Evolutionary conservation across 768 basidiomycete genomes (phyloP).

Genomic region (Pholiota microspora): DNA sequence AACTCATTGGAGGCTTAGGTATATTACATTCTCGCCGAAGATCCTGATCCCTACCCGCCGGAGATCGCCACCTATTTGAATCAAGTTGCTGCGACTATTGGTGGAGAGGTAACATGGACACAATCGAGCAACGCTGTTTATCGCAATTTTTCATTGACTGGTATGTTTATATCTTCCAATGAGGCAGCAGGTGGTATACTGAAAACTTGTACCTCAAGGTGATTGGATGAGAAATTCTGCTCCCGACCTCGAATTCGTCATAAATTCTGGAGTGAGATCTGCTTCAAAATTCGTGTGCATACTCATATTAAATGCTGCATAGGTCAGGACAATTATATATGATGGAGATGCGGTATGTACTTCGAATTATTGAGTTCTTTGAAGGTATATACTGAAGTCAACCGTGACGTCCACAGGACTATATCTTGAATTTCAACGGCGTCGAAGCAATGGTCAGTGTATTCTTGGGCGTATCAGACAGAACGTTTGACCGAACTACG

Average conservation of each 20-base stretch:
- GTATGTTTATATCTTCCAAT: slow-evolving; percentile 20
- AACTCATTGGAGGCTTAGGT: slow-evolving; percentile 16
- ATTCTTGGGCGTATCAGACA: not conserved
- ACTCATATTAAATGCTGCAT: not conserved
- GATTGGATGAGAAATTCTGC: slow-evolving; percentile 58
- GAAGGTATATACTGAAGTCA: too few relatives aligned
- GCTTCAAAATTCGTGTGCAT: not conserved
- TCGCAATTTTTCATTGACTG: slow-evolving; percentile 42
- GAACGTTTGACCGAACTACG: not conserved
- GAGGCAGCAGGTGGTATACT: not conserved
- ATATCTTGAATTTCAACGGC: slow-evolving; percentile 52
- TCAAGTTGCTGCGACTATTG: slow-evolving; percentile 33
- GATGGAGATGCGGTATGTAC: slow-evolving; percentile 55
- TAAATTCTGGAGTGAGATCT: slow-evolving; percentile 46
- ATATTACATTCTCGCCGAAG: slow-evolving; percentile 44
- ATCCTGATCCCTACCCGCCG: slow-evolving; percentile 51
- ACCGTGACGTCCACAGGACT: slow-evolving; percentile 39
- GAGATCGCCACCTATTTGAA: slow-evolving; percentile 29
- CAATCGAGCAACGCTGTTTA: slow-evolving; percentile 40
- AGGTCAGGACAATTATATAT: slow-evolving; percentile 48
- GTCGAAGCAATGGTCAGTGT: slow-evolving; percentile 52
- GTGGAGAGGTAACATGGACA: slow-evolving; percentile 41
- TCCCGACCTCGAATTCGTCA: slow-evolving; percentile 51
- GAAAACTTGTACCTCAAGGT: slow-evolving; percentile 21
- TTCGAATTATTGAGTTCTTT: too few relatives aligned